A percentile compares a stretch with the other conserved stretches of the same genome.
Evolutionary conservation across 169 alveolate genomes (phyloP).

Genomic region (Plasmodium cynomolgi): DNA sequence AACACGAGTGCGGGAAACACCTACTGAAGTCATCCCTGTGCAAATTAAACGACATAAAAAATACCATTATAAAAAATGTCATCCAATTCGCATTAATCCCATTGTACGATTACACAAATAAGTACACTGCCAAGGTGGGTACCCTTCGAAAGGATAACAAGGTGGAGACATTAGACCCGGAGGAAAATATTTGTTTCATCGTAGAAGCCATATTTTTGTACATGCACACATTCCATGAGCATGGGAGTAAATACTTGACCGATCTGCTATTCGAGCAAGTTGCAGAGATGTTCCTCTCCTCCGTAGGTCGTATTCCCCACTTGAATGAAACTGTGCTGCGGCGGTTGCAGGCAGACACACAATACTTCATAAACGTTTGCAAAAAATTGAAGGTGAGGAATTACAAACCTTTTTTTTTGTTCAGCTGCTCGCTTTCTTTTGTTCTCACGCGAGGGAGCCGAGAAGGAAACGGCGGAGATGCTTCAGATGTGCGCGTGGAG

Average conservation of each 20-base stretch:
- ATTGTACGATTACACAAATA: slow-evolving; percentile 25
- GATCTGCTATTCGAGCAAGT: slow-evolving; percentile 8
- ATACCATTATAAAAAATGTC: slow-evolving; percentile 46
- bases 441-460: background rate
- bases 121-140: slow-evolving; percentile 2
- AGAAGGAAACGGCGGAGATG: background rate
- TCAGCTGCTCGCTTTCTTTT: slow-evolving; percentile 29
- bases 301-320: background rate
- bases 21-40: slow-evolving; percentile 27
- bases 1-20: slow-evolving; percentile 32
- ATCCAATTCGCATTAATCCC: slow-evolving; percentile 47
- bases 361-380: slow-evolving; percentile 42
- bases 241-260: background rate
- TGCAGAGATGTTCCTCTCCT: slow-evolving; percentile 13
- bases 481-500: background rate
- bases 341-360: slow-evolving; percentile 43
- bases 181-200: slow-evolving; percentile 52
- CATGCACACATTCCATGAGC: slow-evolving; percentile 42
- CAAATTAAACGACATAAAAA: slow-evolving; percentile 68
- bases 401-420: slow-evolving; percentile 39
- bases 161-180: background rate
- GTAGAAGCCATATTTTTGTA: slow-evolving; percentile 42
- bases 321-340: slow-evolving; percentile 10
- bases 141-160: background rate
- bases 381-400: slow-evolving; percentile 24